Conservation (phyloP, 2,329 filamentous ascomycete genomes). For the Rutstroemia sp. region DNA sequence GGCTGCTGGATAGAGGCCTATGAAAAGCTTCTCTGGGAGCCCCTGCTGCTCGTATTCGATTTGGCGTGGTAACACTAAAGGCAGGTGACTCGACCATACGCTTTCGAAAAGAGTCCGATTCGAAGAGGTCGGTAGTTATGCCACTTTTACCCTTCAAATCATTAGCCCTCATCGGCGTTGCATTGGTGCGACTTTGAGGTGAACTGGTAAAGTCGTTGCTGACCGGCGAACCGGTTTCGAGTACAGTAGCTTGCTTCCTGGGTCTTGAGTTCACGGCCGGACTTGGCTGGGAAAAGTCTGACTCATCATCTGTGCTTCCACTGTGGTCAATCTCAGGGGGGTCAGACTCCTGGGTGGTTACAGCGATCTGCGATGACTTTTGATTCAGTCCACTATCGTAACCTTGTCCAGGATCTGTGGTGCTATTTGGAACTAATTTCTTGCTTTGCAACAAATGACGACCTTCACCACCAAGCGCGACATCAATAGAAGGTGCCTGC, state of each 20-base stretch:
- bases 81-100: neutral
- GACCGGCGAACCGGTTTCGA: too few relatives aligned
- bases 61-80: neutral
- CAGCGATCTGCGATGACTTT: too few relatives aligned
- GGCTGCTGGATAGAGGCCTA: conserved; percentile 4
- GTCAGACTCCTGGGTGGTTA: neutral
- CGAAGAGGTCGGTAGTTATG: neutral
- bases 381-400: too few relatives aligned
- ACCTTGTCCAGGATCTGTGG: too few relatives aligned
- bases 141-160: neutral
- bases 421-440: too few relatives aligned
- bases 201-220: neutral
- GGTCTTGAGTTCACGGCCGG: neutral
- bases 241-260: neutral
- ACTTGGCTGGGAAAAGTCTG: neutral
- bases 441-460: too few relatives aligned
- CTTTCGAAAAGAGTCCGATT: neutral
- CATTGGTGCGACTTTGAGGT: neutral
- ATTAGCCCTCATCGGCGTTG: neutral
- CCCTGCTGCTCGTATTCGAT: neutral
- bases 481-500: too few relatives aligned
- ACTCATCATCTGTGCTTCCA: neutral
- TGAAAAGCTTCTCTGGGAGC: neutral
- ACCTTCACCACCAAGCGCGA: too few relatives aligned
- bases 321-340: neutral